Base-by-base conservation (phyloP, 177 flowering plant genomes). In the Vitis hybrid region DNA sequence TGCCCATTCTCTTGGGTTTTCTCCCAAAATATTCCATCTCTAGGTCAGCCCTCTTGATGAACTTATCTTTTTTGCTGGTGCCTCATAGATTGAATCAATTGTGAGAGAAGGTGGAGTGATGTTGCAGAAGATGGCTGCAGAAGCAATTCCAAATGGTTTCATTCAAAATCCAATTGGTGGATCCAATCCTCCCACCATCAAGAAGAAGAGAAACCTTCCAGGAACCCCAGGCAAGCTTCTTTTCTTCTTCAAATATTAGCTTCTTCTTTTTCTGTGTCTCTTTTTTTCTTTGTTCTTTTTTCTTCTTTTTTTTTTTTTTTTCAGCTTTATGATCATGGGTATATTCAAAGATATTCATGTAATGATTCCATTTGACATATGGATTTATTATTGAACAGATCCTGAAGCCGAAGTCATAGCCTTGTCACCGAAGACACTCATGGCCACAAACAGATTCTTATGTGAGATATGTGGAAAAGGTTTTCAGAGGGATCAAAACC, bases 381-480 rank as follows among this genome's bases (percentile, higher is more conserved):
- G 27, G 27, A 24, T 24, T 24, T 24, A 24, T 24, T 24, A 24
- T 24, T 24, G 3, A 24, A 27, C 77, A 94, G 98, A 94, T 91
- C 98, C 98, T 60, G 92, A 94, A 76, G 97, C 98, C 1, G 97
- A 92, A 72, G 98, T 94, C 2, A 89, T 94, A 62, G 89, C 97
- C 30, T 73, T 94, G 65, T 94, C 98, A 1, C 98, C 97, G 8
- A 91, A 85, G 79, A 91, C 97, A 55, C 90, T 94, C 6, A 92
- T 92, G 98, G 92, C 98, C 0, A 92, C 98, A 48, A 94, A 94
- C 81, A 82, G 98, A 77, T 94, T 94, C 85, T 30, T 92, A 69
- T 94, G 98, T 71, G 97, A 94, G 72, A 91, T 92, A 77, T 94
- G 98, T 64, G 94, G 97, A 48, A 94, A 94, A 63, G 98, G 98